phyloP scores from a whole-genome alignment of 2,329 filamentous ascomycete species.

The Dactylellina parvicollis region DNA sequence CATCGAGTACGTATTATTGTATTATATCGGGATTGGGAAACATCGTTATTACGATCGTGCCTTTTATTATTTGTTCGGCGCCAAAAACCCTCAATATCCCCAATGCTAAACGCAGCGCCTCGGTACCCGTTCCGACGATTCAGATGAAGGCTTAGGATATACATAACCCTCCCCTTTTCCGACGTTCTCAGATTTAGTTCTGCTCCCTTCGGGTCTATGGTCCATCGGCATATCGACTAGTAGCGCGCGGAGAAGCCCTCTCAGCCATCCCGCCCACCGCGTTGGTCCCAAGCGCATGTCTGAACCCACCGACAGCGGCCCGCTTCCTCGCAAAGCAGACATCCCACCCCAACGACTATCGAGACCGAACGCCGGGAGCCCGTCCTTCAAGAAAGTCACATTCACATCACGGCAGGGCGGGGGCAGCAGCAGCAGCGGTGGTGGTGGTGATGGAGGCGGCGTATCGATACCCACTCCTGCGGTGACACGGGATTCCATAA shows the following conservation, averaged over 20 bases:
- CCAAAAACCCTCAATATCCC: too few relatives aligned
- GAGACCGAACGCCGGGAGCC: neutral
- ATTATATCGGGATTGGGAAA: too few relatives aligned
- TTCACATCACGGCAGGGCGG: neutral
- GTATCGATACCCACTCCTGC: conserved; percentile 14
- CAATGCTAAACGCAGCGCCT: too few relatives aligned
- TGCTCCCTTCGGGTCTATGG: too few relatives aligned
- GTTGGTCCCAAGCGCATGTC: conserved; percentile 39
- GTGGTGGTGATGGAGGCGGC: neutral
- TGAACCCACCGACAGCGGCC: conserved; percentile 29
- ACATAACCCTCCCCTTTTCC: too few relatives aligned
- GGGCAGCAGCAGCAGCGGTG: neutral
- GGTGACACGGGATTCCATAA: conserved; percentile 18
- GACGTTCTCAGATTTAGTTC: too few relatives aligned
- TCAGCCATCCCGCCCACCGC: neutral
- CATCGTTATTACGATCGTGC: too few relatives aligned
- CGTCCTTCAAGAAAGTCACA: neutral
- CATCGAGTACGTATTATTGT: too few relatives aligned
- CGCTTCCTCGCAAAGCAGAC: conserved; percentile 33
- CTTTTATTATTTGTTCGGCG: too few relatives aligned
- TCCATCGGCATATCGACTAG: too few relatives aligned
- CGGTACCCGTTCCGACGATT: too few relatives aligned
- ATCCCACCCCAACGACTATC: conserved; percentile 37
- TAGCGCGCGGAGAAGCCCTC: neutral
- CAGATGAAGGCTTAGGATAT: too few relatives aligned